Base-by-base conservation (phyloP, 768 basidiomycete species). In the Lepiota brunneoincarnata region DNA sequence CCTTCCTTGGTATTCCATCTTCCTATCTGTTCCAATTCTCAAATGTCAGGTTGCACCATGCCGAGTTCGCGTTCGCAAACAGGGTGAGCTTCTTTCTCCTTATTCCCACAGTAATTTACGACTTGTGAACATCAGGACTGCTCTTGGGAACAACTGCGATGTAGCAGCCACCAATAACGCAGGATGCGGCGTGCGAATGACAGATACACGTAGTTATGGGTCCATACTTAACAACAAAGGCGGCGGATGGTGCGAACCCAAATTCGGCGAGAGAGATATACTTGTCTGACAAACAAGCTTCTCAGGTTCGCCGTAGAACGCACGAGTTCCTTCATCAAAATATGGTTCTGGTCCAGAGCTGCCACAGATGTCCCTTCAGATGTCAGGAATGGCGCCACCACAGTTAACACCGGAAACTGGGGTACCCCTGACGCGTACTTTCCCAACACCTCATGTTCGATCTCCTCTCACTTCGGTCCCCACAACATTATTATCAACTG, bases 311-410 rank as follows among this genome's bases (percentile, higher is more conserved):
- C 84, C 0, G 71, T 86, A 61, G 83, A 87, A 63, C 76, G 85
- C 34, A 84, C 84, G 0, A 57, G 66, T 20, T 61, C 63, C 3
- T 80, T 75, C 63, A 81, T 89, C 63, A 85, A 83, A 57, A 72
- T 88, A 43, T 90, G 83, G 81, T 89, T 87, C 70, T 90, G 85
- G 84, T 72, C 83, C 0, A 74, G 84, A 39, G 69, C 67, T 44
- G 73, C 62, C 23, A 60, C 63, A 12, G 61, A 60, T 34, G 70
- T 81, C 21, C 84, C 83, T 1, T 58, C 65, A 6, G 83, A 80
- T 58, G 73, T 84, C 12, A 66, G 56, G 24, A 64, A 64, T 15
- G 81, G 79, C 3, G 70, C 67, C 0, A 61, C 62, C 14, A 60
- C 61, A 2, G 72, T 84, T 17, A 69, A 82, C 63, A 81, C 84